Percentiles rank a stretch among this genome's conserved stretches.
phyloP scores from a whole-genome alignment of 108 stramenopile genomes.

The Asterionellopsis glacialis region DNA sequence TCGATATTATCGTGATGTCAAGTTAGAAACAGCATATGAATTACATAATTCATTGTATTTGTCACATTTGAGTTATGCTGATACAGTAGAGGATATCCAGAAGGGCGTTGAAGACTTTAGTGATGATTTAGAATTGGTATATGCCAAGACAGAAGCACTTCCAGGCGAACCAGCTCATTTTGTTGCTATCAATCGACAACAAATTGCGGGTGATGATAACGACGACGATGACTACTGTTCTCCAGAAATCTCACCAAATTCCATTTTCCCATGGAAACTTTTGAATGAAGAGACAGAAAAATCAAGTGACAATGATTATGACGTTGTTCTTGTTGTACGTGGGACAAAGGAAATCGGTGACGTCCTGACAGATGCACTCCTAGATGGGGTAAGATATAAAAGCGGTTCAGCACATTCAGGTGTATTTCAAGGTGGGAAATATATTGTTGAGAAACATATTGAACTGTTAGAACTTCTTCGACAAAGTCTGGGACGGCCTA shows the following conservation, averaged over 20 bases:
- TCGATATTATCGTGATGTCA: conserved; percentile 52
- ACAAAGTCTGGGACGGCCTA: conserved; percentile 40
- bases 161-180: conserved; percentile 76
- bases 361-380: conserved; percentile 70
- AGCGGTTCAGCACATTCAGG: conserved; percentile 72
- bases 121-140: conserved; percentile 47
- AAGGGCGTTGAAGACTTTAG: conserved; percentile 28
- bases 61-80: conserved; percentile 58
- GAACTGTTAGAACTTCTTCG: conserved; percentile 43
- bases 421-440: conserved; percentile 58
- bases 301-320: conserved; percentile 3
- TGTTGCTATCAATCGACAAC: conserved; percentile 62
- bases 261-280: too few relatives aligned
- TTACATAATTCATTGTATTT: conserved; percentile 58
- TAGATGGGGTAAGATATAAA: conserved; percentile 55
- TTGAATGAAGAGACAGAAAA: background rate
- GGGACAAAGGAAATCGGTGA: conserved; percentile 80
- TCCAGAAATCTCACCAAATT: too few relatives aligned
- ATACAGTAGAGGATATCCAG: conserved; percentile 54
- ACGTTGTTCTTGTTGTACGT: conserved; percentile 70
- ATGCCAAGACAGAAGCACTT: conserved; percentile 41
- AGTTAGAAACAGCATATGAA: conserved; percentile 49
- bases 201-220: background rate
- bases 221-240: too few relatives aligned
- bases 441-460: conserved; percentile 51